A percentile compares a stretch with the other conserved stretches of the same genome.
Conservation (phyloP, 169 alveolate species). For the Toxoplasma gondii region DNA sequence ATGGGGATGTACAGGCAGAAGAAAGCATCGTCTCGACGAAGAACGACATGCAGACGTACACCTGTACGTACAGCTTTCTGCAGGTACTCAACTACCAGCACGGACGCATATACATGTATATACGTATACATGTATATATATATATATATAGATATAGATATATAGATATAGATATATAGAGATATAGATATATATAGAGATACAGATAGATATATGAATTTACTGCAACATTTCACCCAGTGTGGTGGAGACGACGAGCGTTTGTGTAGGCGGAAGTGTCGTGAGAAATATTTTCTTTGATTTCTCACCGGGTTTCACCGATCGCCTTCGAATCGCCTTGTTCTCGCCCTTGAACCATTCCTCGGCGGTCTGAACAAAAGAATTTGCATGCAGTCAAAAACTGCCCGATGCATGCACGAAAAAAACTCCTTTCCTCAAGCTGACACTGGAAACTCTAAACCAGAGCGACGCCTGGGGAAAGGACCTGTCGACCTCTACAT, state of each 20-base stretch:
- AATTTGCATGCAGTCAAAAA: neutral
- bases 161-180: no score
- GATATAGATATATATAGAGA: neutral
- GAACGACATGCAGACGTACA: no score
- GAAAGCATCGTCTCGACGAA: neutral
- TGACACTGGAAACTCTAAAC: no score
- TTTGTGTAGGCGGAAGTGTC: no score
- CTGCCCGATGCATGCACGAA: no score
- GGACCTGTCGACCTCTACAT: no score
- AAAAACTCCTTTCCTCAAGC: no score
- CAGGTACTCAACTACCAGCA: neutral
- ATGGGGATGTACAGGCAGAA: neutral
- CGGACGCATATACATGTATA: neutral
- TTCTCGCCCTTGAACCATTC: conserved; percentile 1
- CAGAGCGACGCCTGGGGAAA: no score
- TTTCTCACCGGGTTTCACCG: neutral
- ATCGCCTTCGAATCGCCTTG: neutral
- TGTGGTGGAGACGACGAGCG: no score
- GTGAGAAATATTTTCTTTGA: neutral
- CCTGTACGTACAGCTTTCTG: no score
- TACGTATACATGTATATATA: neutral
- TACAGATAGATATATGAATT: neutral
- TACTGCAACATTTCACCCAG: neutral
- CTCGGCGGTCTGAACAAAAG: neutral
- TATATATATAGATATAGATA: no score